A percentile compares a stretch with the other conserved stretches of the same genome.
phyloP scores from a whole-genome alignment of 164 flowering plant genomes.

The Stephania yunnanensis region DNA sequence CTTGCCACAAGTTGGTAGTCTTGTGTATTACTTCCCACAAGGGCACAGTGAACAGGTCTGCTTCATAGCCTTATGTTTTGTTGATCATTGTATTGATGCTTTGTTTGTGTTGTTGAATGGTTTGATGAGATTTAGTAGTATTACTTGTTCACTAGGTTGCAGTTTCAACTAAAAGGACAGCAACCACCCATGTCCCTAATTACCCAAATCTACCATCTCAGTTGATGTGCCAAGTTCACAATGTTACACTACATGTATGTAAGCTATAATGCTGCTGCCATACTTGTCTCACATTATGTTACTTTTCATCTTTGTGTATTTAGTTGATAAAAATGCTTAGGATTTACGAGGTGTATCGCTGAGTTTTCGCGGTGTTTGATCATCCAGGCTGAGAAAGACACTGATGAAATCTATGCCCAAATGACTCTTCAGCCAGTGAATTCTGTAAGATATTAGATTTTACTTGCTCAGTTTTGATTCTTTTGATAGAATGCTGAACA shows the following conservation, averaged over 20 bases:
- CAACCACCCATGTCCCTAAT: conserved; percentile 80
- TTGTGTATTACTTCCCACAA: conserved; percentile 92
- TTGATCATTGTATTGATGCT: neutral
- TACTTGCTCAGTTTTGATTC: neutral
- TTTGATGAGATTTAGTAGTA: neutral
- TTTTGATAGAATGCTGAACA: neutral
- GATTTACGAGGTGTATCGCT: neutral
- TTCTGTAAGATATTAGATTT: conserved; percentile 48
- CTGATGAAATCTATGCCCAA: conserved; percentile 96
- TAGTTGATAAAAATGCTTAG: neutral
- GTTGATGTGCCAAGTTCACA: conserved; percentile 89
- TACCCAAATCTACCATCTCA: conserved; percentile 91
- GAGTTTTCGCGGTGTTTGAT: conserved; percentile 1
- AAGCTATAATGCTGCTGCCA: neutral
- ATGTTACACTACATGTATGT: conserved; percentile 90
- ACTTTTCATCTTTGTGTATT: neutral
- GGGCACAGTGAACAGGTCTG: conserved; percentile 98
- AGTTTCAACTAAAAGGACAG: conserved; percentile 74
- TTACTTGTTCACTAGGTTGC: conserved; percentile 60
- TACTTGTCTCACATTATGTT: neutral
- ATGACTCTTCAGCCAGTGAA: conserved; percentile 96
- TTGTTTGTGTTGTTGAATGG: neutral
- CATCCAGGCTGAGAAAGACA: conserved; percentile 84
- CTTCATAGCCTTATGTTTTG: neutral
- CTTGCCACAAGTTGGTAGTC: conserved; percentile 87